Percentiles rank a stretch among this genome's conserved stretches.
Conservation (phyloP, 2,329 filamentous ascomycete species). For the Colletotrichum euphorbiae region DNA sequence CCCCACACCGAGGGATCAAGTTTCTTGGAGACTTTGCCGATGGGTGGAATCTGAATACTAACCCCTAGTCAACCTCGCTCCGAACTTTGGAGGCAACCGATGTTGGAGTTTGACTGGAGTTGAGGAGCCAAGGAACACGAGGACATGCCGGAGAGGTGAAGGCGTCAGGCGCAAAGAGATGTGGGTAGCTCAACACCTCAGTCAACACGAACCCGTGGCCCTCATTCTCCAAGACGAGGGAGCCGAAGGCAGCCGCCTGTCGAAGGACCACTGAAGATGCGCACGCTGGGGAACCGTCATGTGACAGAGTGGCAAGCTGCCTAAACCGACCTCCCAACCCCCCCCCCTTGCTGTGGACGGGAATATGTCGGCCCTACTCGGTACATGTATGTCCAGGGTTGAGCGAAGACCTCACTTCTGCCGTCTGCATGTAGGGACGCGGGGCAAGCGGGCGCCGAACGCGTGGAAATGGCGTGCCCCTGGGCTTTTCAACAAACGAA, state of each 20-base stretch:
- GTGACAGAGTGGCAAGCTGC: slow-evolving; percentile 27
- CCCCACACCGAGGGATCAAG: slow-evolving; percentile 33
- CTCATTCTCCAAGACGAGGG: slow-evolving; percentile 1
- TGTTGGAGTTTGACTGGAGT: background rate
- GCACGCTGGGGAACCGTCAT: slow-evolving; percentile 25
- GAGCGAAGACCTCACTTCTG: background rate
- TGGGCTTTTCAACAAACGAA: background rate
- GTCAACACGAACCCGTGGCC: slow-evolving; percentile 6
- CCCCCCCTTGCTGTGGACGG: background rate
- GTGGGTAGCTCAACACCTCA: background rate
- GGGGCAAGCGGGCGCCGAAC: background rate
- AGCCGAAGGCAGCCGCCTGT: background rate
- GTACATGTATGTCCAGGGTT: background rate
- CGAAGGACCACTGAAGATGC: slow-evolving; percentile 8
- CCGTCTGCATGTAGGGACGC: background rate
- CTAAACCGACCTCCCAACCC: slow-evolving; percentile 21
- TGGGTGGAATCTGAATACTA: slow-evolving; percentile 21
- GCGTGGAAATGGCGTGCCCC: background rate
- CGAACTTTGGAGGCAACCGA: slow-evolving; percentile 27
- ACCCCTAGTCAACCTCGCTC: background rate
- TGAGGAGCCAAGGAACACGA: slow-evolving; percentile 6
- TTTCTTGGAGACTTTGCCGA: slow-evolving; percentile 4
- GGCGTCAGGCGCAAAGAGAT: slow-evolving; percentile 8
- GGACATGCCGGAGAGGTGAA: background rate
- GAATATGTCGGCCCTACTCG: slow-evolving; percentile 9